Conservation (phyloP, 2,329 filamentous ascomycete genomes). For the Fusarium protoensiforme region DNA sequence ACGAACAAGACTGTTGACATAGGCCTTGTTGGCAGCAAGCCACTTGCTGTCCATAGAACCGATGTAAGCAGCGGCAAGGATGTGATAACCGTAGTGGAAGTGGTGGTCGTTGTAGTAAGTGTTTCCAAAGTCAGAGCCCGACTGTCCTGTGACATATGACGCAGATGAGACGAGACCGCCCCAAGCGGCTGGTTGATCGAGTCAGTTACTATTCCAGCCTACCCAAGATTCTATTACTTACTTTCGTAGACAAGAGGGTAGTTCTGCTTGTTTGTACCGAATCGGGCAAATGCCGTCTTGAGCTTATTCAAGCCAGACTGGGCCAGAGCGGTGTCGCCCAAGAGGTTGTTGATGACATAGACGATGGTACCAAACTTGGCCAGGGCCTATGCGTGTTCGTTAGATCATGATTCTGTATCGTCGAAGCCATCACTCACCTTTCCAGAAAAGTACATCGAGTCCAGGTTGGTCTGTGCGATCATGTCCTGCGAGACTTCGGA, state of each 20-base stretch:
- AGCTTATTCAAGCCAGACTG: constrained; percentile 69
- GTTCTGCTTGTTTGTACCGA: constrained; percentile 74
- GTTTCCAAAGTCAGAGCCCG: constrained; percentile 88
- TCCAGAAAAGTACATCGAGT: constrained; percentile 94
- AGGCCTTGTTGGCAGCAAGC: constrained; percentile 78
- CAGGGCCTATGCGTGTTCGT: constrained; percentile 61
- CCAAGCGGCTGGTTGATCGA: constrained; percentile 67
- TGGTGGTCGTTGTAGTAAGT: constrained; percentile 83
- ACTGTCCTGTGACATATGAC: constrained; percentile 75
- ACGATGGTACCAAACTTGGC: constrained; percentile 80
- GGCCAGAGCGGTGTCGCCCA: constrained; percentile 67
- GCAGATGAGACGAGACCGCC: constrained; percentile 83
- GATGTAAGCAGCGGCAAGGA: constrained; percentile 86
- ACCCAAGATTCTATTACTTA: constrained; percentile 46
- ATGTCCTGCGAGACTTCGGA: constrained; percentile 83
- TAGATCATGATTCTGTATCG: neutral
- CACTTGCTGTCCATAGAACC: constrained; percentile 81
- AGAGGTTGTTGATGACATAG: constrained; percentile 72
- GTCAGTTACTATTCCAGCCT: constrained; percentile 23
- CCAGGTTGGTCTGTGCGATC: constrained; percentile 74
- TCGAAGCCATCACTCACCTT: constrained; percentile 64
- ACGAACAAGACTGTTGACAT: constrained; percentile 84
- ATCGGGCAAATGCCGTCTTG: constrained; percentile 74
- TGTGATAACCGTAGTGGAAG: constrained; percentile 88
- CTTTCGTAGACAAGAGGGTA: constrained; percentile 74